phyloP scores from a whole-genome alignment of 2,329 filamentous ascomycete species.

The Talaromyces albobiverticillius region DNA sequence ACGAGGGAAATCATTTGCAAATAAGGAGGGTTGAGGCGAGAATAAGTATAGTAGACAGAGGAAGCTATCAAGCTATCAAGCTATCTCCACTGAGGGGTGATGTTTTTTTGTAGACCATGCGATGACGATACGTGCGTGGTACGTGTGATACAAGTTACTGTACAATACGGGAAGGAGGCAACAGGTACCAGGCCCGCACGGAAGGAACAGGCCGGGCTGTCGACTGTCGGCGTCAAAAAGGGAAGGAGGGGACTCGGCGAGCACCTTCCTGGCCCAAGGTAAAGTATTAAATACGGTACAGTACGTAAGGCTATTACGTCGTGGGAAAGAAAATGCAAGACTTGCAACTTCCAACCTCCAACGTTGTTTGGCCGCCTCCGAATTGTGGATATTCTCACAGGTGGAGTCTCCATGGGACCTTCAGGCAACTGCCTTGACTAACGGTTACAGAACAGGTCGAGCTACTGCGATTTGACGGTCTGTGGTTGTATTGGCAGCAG shows the following conservation, averaged over 20 bases:
- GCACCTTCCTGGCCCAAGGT: too few relatives aligned
- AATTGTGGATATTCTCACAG: neutral
- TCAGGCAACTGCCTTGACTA: too few relatives aligned
- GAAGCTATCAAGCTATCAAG: neutral
- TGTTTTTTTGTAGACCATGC: neutral
- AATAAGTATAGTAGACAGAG: neutral
- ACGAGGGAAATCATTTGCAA: neutral
- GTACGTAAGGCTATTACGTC: neutral
- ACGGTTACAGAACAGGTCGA: too few relatives aligned
- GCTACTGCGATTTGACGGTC: too few relatives aligned
- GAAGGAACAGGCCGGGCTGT: too few relatives aligned
- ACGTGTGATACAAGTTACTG: too few relatives aligned
- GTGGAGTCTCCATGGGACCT: neutral
- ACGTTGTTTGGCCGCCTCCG: neutral
- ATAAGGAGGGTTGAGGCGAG: neutral
- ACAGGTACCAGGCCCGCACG: too few relatives aligned
- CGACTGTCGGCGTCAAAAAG: too few relatives aligned
- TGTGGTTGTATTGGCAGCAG: too few relatives aligned
- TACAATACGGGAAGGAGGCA: too few relatives aligned
- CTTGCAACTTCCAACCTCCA: neutral
- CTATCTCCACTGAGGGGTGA: conserved; percentile 12
- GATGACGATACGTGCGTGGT: too few relatives aligned
- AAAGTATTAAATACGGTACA: neutral
- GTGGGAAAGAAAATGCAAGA: neutral
- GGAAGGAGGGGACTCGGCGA: too few relatives aligned